Evolutionary conservation across 2,329 filamentous ascomycete genomes (phyloP).

Genomic region (Tothia fuscella): DNA sequence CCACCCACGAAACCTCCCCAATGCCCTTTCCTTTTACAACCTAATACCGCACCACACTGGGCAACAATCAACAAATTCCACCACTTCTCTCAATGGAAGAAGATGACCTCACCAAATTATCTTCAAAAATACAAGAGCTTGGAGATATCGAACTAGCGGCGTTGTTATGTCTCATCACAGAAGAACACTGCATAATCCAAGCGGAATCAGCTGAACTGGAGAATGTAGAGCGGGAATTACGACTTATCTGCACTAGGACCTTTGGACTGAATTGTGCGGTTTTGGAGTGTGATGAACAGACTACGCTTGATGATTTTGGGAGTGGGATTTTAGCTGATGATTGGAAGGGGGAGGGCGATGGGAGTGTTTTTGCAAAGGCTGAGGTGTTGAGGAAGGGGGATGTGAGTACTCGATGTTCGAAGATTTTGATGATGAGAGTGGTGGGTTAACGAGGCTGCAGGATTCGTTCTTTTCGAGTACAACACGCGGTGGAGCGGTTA

Average conservation of each 20-base stretch:
- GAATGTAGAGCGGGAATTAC: constrained; percentile 61
- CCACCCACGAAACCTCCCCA: too few species aligned
- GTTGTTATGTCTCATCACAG: constrained; percentile 66
- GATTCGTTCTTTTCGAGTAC: too few species aligned
- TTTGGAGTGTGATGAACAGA: constrained; percentile 60
- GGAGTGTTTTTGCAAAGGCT: too few species aligned
- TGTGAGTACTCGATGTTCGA: neutral
- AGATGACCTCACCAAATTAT: constrained; percentile 5
- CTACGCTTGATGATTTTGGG: constrained; percentile 71
- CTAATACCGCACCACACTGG: too few species aligned
- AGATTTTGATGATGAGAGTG: neutral
- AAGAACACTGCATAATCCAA: constrained; percentile 82
- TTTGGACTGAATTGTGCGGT: constrained; percentile 62
- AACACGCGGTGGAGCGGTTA: too few species aligned
- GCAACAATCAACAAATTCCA: too few species aligned
- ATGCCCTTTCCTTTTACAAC: too few species aligned
- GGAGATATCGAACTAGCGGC: constrained; percentile 81
- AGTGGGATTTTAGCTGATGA: constrained; percentile 48
- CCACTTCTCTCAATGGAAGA: constrained; percentile 9
- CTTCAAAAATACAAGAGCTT: constrained; percentile 61
- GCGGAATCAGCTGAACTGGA: constrained; percentile 51
- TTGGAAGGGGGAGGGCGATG: too few species aligned
- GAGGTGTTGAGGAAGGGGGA: too few species aligned
- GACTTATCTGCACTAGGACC: constrained; percentile 37
- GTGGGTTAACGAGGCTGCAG: too few species aligned